Percentiles rank a stretch among this genome's conserved stretches.
phyloP scores from a whole-genome alignment of 768 basidiomycete genomes.

The Leccinum ochraceum region DNA sequence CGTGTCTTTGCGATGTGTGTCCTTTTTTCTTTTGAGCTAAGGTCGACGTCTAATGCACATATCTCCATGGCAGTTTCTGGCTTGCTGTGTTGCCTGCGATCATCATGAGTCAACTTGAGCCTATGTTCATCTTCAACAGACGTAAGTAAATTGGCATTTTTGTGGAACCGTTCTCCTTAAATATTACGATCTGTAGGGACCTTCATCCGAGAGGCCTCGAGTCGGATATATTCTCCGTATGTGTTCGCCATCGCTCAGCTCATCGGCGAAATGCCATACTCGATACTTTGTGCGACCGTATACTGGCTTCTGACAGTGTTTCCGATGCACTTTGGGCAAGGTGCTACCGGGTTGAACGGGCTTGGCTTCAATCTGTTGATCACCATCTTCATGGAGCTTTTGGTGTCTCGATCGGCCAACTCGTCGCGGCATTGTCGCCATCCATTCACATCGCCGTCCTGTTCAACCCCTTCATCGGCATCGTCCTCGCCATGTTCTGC shows the following conservation, averaged over 20 bases:
- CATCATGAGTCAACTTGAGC: conserved; percentile 70
- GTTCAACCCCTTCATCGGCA: conserved; percentile 73
- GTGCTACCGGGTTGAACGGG: conserved; percentile 56
- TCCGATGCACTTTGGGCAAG: conserved; percentile 68
- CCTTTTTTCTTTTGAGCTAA: background rate
- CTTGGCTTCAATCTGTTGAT: conserved; percentile 74
- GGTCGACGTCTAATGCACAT: background rate
- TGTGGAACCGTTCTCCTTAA: background rate
- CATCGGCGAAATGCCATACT: conserved; percentile 79
- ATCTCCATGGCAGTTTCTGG: conserved; percentile 52
- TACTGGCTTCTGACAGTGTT: conserved; percentile 82
- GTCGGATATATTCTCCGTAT: conserved; percentile 82
- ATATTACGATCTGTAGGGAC: conserved; percentile 26
- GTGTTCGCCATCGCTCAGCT: conserved; percentile 86
- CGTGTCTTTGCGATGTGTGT: conserved; percentile 76
- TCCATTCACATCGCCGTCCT: conserved; percentile 77
- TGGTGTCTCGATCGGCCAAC: conserved; percentile 71
- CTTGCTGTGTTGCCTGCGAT: conserved; percentile 68
- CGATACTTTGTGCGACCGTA: conserved; percentile 62
- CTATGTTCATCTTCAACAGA: conserved; percentile 77
- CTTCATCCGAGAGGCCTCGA: conserved; percentile 64
- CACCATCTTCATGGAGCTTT: conserved; percentile 68
- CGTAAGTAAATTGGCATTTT: conserved; percentile 36
- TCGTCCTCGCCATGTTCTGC: conserved; percentile 71
- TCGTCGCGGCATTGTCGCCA: conserved; percentile 76